Base-by-base conservation (phyloP, 2,329 filamentous ascomycete genomes). In the Fusarium citri region DNA sequence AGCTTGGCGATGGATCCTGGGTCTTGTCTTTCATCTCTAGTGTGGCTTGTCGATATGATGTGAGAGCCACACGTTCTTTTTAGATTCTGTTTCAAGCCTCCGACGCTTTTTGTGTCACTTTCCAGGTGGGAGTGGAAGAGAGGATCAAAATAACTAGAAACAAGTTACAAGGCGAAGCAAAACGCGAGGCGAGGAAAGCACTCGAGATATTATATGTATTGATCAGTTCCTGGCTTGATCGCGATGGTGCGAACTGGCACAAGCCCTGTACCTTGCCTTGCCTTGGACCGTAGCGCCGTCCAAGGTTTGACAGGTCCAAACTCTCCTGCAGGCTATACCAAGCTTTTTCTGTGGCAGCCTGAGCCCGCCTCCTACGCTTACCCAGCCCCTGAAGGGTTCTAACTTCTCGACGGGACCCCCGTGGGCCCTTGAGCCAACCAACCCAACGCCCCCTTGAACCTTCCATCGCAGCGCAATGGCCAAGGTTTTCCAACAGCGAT, bases 41-140 rank as follows among this genome's bases (percentile, higher is more conserved):
- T 66, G 63, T 66, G 61, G 62, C 62, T 66, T 55, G 25, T 48
- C 9, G 22, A 31, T 23, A 11, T 18, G 26, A 23, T 26, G 8
- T 23, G 11, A 20, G 56, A 56, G 59, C 59, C 43, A 65, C 30
- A 37, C n/a, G 42, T 66, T 66, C 54, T 49, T 54, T 61, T 37
- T 42, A 34, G 22, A 41, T 61, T 61, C 30, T 66, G 63, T 66
- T 48, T 66, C 42, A 60, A 66, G 55, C 31, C 46, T 50, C 26
- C 15, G 26, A 46, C 63, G 31, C 26, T 22, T 26, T n/a, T 22
- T 55, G 63, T 66, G 20, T 66, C 48, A 55, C 16, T 60, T 20
- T 34, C n/a, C 22, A 37, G n/a, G 41, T 20, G 45, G 14, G 28
- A 14, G 22, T 42, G 31, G 16, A 18, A 20, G 20, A 30, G 23